Evolutionary conservation across 495 filamentous ascomycete genomes (phyloP).

Genomic region (Aspergillus conjunctus): DNA sequence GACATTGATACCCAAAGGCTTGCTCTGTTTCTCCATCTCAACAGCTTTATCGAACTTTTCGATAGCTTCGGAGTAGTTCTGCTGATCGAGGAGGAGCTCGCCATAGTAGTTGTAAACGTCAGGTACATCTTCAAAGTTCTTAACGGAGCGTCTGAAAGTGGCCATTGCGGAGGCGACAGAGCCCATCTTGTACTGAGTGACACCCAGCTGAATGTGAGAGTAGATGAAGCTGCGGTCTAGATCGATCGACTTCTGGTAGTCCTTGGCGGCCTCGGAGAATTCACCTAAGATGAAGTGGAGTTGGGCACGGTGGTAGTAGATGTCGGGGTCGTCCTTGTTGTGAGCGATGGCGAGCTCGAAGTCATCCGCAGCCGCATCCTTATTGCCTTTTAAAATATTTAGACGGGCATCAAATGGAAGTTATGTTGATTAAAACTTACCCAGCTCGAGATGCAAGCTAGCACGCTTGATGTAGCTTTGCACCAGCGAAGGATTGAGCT

Average conservation of each 20-base stretch:
- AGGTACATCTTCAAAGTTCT: constrained; percentile 95
- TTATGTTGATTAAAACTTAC: constrained; percentile 49
- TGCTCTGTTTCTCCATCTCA: constrained; percentile 93
- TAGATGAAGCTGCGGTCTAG: constrained; percentile 95
- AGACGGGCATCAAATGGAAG: constrained; percentile 7
- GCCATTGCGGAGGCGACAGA: constrained; percentile 97
- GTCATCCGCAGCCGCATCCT: constrained; percentile 82
- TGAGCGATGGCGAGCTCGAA: constrained; percentile 84
- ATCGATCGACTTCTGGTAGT: constrained; percentile 99
- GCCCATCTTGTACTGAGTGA: constrained; percentile 99
- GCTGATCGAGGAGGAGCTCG: constrained; percentile 95
- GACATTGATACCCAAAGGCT: constrained; percentile 94
- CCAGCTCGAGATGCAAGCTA: constrained; percentile 95
- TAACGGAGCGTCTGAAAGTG: constrained; percentile 94
- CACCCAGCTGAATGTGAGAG: constrained; percentile 98
- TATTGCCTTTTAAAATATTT: constrained; percentile 62
- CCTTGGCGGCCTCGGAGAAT: constrained; percentile 90
- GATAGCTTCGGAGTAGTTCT: constrained; percentile 91
- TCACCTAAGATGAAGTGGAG: constrained; percentile 97
- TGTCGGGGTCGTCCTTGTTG: constrained; percentile 89
- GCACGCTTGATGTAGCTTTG: constrained; percentile 99
- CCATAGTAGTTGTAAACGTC: constrained; percentile 99
- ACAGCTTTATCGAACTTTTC: constrained; percentile 98
- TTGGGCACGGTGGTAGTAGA: constrained; percentile 99
- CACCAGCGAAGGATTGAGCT: constrained; percentile 80